phyloP scores from a whole-genome alignment of 306 rosid species.

The Casuarina cunninghamiana region DNA sequence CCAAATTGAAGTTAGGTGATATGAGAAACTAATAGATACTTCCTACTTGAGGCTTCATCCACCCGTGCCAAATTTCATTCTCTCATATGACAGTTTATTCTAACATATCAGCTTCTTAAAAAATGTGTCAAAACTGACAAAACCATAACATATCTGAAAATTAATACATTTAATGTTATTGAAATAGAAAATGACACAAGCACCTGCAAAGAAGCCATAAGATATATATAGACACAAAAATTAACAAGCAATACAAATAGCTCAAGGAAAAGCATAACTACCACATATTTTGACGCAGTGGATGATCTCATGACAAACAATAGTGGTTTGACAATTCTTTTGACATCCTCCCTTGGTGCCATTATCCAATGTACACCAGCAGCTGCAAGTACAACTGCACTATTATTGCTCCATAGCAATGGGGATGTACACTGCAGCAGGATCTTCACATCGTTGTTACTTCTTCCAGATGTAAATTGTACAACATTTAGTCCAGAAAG shows the following conservation, averaged over 20 bases:
- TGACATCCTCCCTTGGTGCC: constrained; percentile 67
- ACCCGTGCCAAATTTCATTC: neutral
- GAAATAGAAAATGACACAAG: constrained; percentile 2
- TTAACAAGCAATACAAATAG: constrained; percentile 13
- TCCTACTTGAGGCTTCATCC: neutral
- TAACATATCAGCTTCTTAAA: neutral
- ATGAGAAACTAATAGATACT: neutral
- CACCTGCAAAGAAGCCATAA: constrained; percentile 18
- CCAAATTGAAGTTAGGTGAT: neutral
- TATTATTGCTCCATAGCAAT: constrained; percentile 90
- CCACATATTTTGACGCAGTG: constrained; percentile 86
- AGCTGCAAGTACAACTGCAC: constrained; percentile 97
- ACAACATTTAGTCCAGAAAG: constrained; percentile 52
- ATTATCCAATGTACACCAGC: constrained; percentile 94
- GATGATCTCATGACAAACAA: constrained; percentile 83
- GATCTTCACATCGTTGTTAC: constrained; percentile 72
- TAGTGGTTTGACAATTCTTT: constrained; percentile 79
- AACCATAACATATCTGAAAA: neutral
- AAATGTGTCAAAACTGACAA: neutral
- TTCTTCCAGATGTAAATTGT: constrained; percentile 52
- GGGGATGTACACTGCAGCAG: constrained; percentile 89
- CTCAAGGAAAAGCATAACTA: constrained; percentile 36
- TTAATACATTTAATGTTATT: neutral
- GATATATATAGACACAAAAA: neutral
- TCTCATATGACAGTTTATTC: neutral